Evolutionary conservation across 176 grass and related monocot species (phyloP), one percentile per base, ranked within the genome.

Genomic region (Areca catechu): DNA sequence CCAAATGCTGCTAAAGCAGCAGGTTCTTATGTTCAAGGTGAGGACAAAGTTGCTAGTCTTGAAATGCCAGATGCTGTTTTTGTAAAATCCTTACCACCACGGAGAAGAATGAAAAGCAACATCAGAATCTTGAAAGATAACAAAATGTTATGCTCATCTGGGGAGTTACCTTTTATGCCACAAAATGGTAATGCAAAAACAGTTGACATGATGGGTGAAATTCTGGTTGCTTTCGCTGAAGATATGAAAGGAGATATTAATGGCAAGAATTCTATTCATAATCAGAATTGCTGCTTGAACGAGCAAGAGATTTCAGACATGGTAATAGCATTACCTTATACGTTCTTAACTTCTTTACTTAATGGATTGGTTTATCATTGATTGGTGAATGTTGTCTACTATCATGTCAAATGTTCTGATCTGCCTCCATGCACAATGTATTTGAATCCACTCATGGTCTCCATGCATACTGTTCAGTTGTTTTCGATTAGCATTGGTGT

Each of bases 121-220:
- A 69, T 48, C 24, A 66, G 70, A 20, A 68, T 67, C 54, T 20
- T 73, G 47, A 76, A 70, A 66, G 69, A 74, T 59, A 60, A 79
- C 34, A 79, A 59, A 20, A 0, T 51, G 56, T 51, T 69, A 59
- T 54, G 48, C 65, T 48, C 78, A 81, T 52, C 53, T 68, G 74
- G 52, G 59, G 48, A 43, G 34, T 12, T 65, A 23, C 17, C 77
- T 63, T 51, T 48, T 74, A 59, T 75, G 52, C 62, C 15, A n/a
- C 51, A 82, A 73, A 85, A 82, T 49, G 76, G 75, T 63, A 74
- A 79, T 51, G 77, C 22, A 0, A 83, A 80, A 48, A 63, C 66
- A 19, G 58, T 67, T 55, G 77, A 77, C 62, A 78, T 71, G 24
- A 53, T 34, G 18, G 14, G 69, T 74, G 70, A 59, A 59, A 50